Evolutionary conservation across 257 asterid species (phyloP).

Genomic region (Jacaranda copaia): DNA sequence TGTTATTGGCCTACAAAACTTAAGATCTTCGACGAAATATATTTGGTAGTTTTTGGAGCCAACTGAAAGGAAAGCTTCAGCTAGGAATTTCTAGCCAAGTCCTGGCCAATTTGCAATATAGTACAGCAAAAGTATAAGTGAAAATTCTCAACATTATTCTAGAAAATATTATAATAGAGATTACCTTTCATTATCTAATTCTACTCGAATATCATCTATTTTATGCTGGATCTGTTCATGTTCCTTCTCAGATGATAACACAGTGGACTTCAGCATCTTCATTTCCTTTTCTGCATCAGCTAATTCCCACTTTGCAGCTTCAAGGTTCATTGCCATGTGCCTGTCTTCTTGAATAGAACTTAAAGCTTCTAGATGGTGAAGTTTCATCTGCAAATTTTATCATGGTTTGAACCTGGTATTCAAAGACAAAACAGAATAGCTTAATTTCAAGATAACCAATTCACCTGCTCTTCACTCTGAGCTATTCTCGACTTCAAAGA

Average conservation of each 20-base stretch:
- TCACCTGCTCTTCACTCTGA: slow-evolving; percentile 86
- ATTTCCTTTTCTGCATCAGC: slow-evolving; percentile 93
- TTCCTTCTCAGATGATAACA: slow-evolving; percentile 81
- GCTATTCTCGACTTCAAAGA: slow-evolving; percentile 66
- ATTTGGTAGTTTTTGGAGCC: not conserved
- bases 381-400: slow-evolving; percentile 70
- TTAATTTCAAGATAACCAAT: slow-evolving; percentile 22
- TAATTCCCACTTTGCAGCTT: slow-evolving; percentile 79
- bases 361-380: slow-evolving; percentile 65
- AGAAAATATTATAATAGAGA: slow-evolving; percentile 17
- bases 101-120: slow-evolving; percentile 15
- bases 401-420: slow-evolving; percentile 35
- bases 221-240: slow-evolving; percentile 86
- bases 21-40: too few species aligned
- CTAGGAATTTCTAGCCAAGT: slow-evolving; percentile 4
- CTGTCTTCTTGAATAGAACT: slow-evolving; percentile 74
- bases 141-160: slow-evolving; percentile 3
- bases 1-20: too few species aligned
- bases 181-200: slow-evolving; percentile 79
- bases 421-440: slow-evolving; percentile 25
- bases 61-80: not conserved
- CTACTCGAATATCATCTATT: slow-evolving; percentile 71
- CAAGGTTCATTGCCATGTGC: slow-evolving; percentile 63
- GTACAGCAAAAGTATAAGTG: not conserved
- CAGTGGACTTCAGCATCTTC: slow-evolving; percentile 84